Base-by-base conservation (phyloP, 805 yeast genomes). In the Maudiozyma pseudohumilis region DNA sequence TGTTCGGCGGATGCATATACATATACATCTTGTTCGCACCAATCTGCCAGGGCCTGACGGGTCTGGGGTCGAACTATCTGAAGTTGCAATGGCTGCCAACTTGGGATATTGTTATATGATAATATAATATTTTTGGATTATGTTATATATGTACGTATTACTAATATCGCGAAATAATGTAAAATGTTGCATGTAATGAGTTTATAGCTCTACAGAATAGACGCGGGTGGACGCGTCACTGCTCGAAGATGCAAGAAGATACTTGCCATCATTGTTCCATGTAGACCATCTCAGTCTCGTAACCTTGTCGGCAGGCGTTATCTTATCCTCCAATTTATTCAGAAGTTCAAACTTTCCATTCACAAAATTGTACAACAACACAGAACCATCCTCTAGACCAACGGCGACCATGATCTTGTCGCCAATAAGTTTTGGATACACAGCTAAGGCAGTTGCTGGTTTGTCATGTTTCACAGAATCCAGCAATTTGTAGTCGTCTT, bases 11-110 rank as follows among this genome's bases (percentile, higher is more conserved):
- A 4, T 54, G 86, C 35, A 59, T 75, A 29, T 80, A 73, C 30
- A 60, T 69, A 15, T 87, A 82, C 59, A 59, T 69, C 53, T 63
- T 68, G 53, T 77, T 75, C 53, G 66, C 77, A 36, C 86, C 84
- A 41, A 64, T 89, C 34, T 72, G 85, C 13, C 80, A 81, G 48
- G 97, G 97, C 38, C 83, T 89, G 94, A 56, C 54, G 9, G 82
- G 81, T 17, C 64, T 68, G 32, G 65, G 64, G 28, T 44, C 52
- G 1, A 63, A 72, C 35, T 81, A 60, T 56, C 50, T 53, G 34
- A 63, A 75, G 53, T 61, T 82, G 51, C 66, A 70, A 48, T 63
- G 80, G 64, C 55, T 80, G 37, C 55, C 60, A 11, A 55, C 74
- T 6, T 80, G 88, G 88, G 70, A 70, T 40, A 61, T 70, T 29